Conservation (phyloP, 2,329 filamentous ascomycete genomes). For the Trichoderma endophyticum region DNA sequence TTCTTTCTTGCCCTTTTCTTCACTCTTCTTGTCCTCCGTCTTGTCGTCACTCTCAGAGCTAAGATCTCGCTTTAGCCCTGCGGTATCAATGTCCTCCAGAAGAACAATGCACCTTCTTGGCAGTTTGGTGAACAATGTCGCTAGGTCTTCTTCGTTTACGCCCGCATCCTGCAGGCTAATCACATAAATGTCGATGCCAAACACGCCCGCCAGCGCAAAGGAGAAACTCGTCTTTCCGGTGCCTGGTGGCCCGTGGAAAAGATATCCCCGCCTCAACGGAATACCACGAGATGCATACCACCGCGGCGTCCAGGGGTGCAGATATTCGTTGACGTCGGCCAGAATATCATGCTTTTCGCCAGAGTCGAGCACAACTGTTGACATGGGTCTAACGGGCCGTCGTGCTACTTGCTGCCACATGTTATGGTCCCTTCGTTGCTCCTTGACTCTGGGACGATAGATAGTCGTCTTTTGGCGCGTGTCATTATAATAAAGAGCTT, state of each 20-base stretch:
- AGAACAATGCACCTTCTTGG: conserved; percentile 63
- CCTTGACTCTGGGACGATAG: conserved; percentile 49
- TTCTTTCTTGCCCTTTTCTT: conserved; percentile 22
- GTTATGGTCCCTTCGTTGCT: conserved; percentile 44
- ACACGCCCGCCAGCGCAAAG: conserved; percentile 62
- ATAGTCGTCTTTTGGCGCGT: conserved; percentile 57
- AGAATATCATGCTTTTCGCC: conserved; percentile 64
- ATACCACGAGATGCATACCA: conserved; percentile 78
- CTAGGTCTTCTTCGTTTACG: conserved; percentile 60
- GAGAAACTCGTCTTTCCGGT: conserved; percentile 70
- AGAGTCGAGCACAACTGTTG: conserved; percentile 70
- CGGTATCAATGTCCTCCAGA: conserved; percentile 67
- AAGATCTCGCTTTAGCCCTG: conserved; percentile 50
- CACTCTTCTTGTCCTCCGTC: conserved; percentile 11
- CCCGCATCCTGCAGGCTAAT: conserved; percentile 55
- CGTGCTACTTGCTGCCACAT: conserved; percentile 57
- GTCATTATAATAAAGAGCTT: conserved; percentile 49
- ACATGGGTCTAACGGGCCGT: conserved; percentile 67
- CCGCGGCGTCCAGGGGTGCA: conserved; percentile 64
- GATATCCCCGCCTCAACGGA: conserved; percentile 71
- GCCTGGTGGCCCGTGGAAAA: conserved; percentile 73
- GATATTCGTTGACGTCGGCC: conserved; percentile 72
- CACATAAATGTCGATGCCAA: conserved; percentile 65
- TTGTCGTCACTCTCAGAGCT: conserved; percentile 30
- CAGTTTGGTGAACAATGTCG: conserved; percentile 56